A percentile compares a stretch with the other conserved stretches of the same genome.
These are phyloP conservation scores for Dactylellina drechsleri DNA, from an alignment of 2,329 filamentous ascomycete species.

Conservation along the genomic window DNA sequence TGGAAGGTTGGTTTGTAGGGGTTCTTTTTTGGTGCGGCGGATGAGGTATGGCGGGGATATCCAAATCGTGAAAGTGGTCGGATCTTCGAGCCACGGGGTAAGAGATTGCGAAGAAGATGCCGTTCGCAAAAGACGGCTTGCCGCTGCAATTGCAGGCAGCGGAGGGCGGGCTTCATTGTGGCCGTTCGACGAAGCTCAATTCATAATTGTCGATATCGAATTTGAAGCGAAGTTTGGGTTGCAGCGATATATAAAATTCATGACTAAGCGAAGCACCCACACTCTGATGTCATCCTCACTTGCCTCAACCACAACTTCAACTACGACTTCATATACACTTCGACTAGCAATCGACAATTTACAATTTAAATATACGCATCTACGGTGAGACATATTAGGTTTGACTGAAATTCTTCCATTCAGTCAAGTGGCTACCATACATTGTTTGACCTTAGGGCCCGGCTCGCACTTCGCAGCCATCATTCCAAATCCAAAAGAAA, in stretches of 20 bases:
- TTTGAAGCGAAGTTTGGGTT: slow-evolving; percentile 8
- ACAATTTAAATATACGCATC: background rate
- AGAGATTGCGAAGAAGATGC: slow-evolving; percentile 26
- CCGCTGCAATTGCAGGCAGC: slow-evolving; percentile 43
- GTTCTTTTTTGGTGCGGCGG: slow-evolving; percentile 5
- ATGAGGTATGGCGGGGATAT: slow-evolving; percentile 39
- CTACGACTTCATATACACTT: background rate
- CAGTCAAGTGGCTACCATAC: slow-evolving; percentile 44
- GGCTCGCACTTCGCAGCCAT: background rate
- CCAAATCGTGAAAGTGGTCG: slow-evolving; percentile 18
- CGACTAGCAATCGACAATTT: background rate
- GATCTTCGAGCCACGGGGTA: slow-evolving; percentile 13
- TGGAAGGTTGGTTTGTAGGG: slow-evolving; percentile 22
- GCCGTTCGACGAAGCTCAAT: slow-evolving; percentile 3
- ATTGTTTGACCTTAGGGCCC: slow-evolving; percentile 8
- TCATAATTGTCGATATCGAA: background rate
- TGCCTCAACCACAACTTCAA: background rate
- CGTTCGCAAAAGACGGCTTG: slow-evolving; percentile 33
- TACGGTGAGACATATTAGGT: background rate
- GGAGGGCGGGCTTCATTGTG: slow-evolving; percentile 46
- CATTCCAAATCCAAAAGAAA: slow-evolving; percentile 5
- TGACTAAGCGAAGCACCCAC: slow-evolving; percentile 1
- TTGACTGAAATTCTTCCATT: slow-evolving; percentile 43
- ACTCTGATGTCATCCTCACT: slow-evolving; percentile 10
- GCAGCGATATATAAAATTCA: background rate